phyloP scores from a whole-genome alignment of 345 rosid species.

The Melaleuca quinquenervia region DNA sequence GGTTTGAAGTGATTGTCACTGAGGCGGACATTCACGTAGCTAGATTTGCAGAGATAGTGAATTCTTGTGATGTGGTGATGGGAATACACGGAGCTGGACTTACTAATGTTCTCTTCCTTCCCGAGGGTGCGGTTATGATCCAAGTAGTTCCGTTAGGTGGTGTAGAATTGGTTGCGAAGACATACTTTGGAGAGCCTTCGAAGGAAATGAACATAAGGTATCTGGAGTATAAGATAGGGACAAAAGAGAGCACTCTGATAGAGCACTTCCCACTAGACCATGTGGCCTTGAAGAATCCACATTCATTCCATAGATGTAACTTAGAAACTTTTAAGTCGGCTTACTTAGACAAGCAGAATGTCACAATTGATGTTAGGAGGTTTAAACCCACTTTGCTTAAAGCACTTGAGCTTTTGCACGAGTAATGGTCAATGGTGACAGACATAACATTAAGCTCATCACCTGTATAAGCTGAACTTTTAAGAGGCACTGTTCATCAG shows the following conservation, averaged over 20 bases:
- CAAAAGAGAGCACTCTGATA: constrained; percentile 14
- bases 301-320: neutral
- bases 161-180: constrained; percentile 7
- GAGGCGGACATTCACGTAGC: constrained; percentile 4
- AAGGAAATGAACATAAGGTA: constrained; percentile 15
- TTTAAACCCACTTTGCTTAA: constrained; percentile 8
- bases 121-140: constrained; percentile 9
- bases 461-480: neutral
- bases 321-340: constrained; percentile 3
- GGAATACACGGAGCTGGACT: constrained; percentile 34
- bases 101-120: constrained; percentile 22
- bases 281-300: constrained; percentile 5
- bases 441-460: neutral
- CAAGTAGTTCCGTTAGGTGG: constrained; percentile 16
- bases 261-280: constrained; percentile 8
- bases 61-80: constrained; percentile 24
- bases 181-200: constrained; percentile 12
- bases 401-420: constrained; percentile 14
- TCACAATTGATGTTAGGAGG: constrained; percentile 12
- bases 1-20: constrained; percentile 9
- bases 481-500: neutral
- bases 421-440: neutral
- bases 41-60: constrained; percentile 7
- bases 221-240: constrained; percentile 17
- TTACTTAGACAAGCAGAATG: constrained; percentile 20